These are phyloP conservation scores for Populus ilicifolia DNA, from an alignment of 345 rosid species.

Conservation along the genomic window DNA sequence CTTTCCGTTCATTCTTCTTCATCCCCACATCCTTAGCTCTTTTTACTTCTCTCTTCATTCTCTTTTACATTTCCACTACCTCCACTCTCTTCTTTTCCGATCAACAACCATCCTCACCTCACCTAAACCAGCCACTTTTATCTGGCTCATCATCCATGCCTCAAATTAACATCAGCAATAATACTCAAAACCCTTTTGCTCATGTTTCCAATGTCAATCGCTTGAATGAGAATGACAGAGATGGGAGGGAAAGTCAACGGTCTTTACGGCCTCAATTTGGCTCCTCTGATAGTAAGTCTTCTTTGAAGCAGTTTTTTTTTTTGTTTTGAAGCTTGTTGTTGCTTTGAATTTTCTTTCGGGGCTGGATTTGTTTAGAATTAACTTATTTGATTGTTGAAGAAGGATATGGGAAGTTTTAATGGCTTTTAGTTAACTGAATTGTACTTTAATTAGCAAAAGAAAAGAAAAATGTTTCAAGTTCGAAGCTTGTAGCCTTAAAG, in stretches of 20 bases:
- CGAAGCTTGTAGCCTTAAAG: not conserved
- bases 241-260: conserved; percentile 15
- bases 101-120: conserved; percentile 9
- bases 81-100: conserved; percentile 35
- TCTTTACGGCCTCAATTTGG: conserved; percentile 2
- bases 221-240: conserved; percentile 1
- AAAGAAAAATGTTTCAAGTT: not conserved
- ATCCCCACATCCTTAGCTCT: conserved; percentile 51
- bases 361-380: not conserved
- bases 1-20: conserved; percentile 34
- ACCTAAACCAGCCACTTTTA: not conserved
- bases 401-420: not conserved
- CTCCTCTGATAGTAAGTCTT: conserved; percentile 23
- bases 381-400: not conserved
- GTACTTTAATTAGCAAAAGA: not conserved
- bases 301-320: not conserved
- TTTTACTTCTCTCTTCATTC: conserved; percentile 39
- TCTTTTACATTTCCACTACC: conserved; percentile 46
- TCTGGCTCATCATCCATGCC: conserved; percentile 1
- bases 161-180: not conserved
- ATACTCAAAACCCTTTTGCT: conserved; percentile 3
- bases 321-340: not conserved
- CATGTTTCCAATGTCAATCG: conserved; percentile 1
- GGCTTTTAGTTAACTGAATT: not conserved
- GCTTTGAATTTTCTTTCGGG: not conserved